Conservation (phyloP, 176 grass and related monocot genomes). For the Oryza rufipogon region DNA sequence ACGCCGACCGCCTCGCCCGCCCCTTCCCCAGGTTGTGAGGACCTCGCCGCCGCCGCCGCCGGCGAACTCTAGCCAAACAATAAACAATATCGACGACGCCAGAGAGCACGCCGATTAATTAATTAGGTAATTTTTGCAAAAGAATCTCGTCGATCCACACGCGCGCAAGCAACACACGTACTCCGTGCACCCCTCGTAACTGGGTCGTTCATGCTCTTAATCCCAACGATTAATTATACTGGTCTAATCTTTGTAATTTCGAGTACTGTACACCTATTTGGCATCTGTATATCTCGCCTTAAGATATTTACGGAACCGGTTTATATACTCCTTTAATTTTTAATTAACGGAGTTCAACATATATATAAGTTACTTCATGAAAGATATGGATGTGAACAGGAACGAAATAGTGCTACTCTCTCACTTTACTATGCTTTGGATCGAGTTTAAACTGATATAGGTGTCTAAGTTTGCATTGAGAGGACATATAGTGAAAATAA, state of each 20-base stretch:
- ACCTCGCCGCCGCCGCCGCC: not conserved
- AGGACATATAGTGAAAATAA: too few species aligned
- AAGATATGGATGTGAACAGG: too few species aligned
- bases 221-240: not conserved
- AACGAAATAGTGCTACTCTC: too few species aligned
- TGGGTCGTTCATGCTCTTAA: too few species aligned
- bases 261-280: not conserved
- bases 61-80: not conserved
- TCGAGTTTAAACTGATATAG: too few species aligned
- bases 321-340: not conserved
- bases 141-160: not conserved
- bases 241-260: not conserved
- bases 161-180: too few species aligned
- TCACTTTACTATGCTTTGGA: too few species aligned
- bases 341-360: not conserved
- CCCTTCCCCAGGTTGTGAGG: slow-evolving; percentile 45
- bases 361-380: too few species aligned
- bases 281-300: not conserved
- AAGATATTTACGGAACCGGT: not conserved
- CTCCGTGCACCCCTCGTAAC: too few species aligned
- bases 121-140: not conserved
- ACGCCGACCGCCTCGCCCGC: slow-evolving; percentile 50
- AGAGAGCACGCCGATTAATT: not conserved
- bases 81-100: not conserved
- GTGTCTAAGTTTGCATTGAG: too few species aligned